These are phyloP conservation scores for Didymella glomerata DNA, from an alignment of 2,329 filamentous ascomycete species.

Conservation along the genomic window DNA sequence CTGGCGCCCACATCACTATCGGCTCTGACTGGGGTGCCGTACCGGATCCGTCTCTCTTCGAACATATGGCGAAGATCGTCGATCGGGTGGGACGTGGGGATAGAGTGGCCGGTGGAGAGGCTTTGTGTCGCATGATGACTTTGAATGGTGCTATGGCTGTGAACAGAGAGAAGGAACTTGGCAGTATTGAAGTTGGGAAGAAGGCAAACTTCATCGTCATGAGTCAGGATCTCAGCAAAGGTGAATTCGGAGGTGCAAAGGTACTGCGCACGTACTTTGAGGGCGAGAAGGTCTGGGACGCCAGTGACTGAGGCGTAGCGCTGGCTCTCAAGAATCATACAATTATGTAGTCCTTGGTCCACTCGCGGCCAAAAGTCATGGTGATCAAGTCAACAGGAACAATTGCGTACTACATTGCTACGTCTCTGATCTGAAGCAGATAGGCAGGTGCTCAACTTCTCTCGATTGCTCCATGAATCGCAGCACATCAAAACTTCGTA, in stretches of 20 bases:
- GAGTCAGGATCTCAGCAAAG: conserved; percentile 41
- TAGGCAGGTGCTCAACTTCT: too few relatives aligned
- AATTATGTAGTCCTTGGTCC: too few relatives aligned
- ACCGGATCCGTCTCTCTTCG: conserved; percentile 29
- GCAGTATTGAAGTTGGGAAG: conserved; percentile 46
- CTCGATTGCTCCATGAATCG: too few relatives aligned
- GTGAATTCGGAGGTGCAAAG: conserved; percentile 37
- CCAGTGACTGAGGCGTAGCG: background rate
- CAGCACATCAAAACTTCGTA: too few relatives aligned
- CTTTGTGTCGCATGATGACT: conserved; percentile 37
- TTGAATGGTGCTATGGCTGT: conserved; percentile 42
- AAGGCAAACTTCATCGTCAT: conserved; percentile 46
- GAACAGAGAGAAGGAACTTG: conserved; percentile 33
- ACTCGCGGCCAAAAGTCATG: too few relatives aligned
- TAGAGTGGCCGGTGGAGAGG: conserved; percentile 23
- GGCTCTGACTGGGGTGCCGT: conserved; percentile 38
- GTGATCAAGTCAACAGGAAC: too few relatives aligned
- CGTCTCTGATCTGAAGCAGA: too few relatives aligned
- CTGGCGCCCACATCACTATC: conserved; percentile 42
- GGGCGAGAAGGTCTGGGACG: conserved; percentile 25
- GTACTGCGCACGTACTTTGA: conserved; percentile 46
- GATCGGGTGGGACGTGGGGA: conserved; percentile 22
- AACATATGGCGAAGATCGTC: conserved; percentile 23
- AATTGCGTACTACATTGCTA: too few relatives aligned
- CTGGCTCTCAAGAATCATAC: background rate